These are phyloP conservation scores for Xylaria sp. DNA, from an alignment of 2,329 filamentous ascomycete species.

Conservation along the genomic window DNA sequence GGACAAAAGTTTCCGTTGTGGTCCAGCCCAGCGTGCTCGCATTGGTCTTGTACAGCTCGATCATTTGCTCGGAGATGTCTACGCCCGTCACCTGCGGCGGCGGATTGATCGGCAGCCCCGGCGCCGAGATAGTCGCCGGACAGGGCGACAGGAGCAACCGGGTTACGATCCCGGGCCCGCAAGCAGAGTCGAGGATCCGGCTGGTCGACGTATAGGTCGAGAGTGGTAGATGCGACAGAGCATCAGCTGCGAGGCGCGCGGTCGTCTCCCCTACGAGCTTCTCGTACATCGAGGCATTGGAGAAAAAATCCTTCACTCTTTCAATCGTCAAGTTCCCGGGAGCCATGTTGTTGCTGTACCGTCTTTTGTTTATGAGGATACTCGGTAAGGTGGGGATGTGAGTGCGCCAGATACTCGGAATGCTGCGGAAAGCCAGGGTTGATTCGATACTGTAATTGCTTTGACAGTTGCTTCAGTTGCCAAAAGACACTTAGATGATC, in stretches of 20 bases:
- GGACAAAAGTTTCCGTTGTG: constrained; percentile 36
- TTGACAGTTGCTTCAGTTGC: not conserved
- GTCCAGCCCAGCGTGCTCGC: constrained; percentile 34
- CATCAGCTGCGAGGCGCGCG: constrained; percentile 38
- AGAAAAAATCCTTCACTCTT: not conserved
- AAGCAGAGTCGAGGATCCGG: constrained; percentile 44
- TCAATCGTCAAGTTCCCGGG: not conserved
- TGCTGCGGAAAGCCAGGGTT: not conserved
- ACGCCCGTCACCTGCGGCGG: constrained; percentile 39
- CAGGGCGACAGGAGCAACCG: constrained; percentile 41
- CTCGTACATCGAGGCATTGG: constrained; percentile 33
- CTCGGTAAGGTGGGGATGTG: not conserved
- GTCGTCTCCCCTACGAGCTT: constrained; percentile 37
- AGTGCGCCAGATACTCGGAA: not conserved
- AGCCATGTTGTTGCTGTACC: constrained; percentile 12
- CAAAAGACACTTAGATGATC: no score
- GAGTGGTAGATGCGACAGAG: constrained; percentile 39
- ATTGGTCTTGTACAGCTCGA: constrained; percentile 38
- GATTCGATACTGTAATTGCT: not conserved
- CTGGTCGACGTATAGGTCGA: constrained; percentile 38
- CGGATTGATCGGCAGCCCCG: constrained; percentile 37
- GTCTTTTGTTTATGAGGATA: not conserved
- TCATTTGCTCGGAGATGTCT: constrained; percentile 39
- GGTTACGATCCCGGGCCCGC: constrained; percentile 43
- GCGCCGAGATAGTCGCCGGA: constrained; percentile 34